Base-by-base conservation (phyloP, 768 basidiomycete genomes). In the Cystobasidiopsis lactophilus region DNA sequence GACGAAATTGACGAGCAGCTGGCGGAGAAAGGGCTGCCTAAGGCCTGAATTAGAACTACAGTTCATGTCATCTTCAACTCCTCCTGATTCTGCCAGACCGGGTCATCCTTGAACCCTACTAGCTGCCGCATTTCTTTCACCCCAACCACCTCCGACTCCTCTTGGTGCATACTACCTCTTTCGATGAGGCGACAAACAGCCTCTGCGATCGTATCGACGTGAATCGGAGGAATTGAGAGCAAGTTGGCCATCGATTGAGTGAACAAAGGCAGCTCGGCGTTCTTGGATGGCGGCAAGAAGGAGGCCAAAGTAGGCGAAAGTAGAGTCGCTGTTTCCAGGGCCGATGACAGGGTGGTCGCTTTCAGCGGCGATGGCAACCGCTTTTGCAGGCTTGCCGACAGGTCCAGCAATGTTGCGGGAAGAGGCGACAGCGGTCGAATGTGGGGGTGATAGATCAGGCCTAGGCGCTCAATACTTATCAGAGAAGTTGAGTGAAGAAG, bases 381-480 rank as follows among this genome's bases (percentile, higher is more conserved):
- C 18, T 72, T 68, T 63, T 86, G 84, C 24, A 86, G 51, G 5
- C 73, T 71, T 10, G 85, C 75, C 23, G 86, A 82, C 7, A 89
- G 67, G 63, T 86, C 84, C 39, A 93, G 72, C 52, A 86, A 63
- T 5, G 80, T 79, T 1, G 91, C 88, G 50, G 82, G 72, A 48
- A 85, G 80, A 39, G 85, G 80, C 10, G 81, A 80, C 45, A 89
- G 62, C n/a, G 93, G 93, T 40, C 88, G 78, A 59, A 79, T 72
- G 66, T 93, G 86, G 9, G 91, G 82, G 64, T 96, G 91, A 68
- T 96, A 96, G 60, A 98, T 85, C 50, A 98, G 71, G 58, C 89
- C 93, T 86, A n/a, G n/a, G n/a, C n/a, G n/a, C n/a, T n/a, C n/a
- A n/a, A n/a, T n/a, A 65, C 13, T 50, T 11, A 52, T 40, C 11